phyloP scores from a whole-genome alignment of 2,329 filamentous ascomycete species.

The Cytospora piceae region DNA sequence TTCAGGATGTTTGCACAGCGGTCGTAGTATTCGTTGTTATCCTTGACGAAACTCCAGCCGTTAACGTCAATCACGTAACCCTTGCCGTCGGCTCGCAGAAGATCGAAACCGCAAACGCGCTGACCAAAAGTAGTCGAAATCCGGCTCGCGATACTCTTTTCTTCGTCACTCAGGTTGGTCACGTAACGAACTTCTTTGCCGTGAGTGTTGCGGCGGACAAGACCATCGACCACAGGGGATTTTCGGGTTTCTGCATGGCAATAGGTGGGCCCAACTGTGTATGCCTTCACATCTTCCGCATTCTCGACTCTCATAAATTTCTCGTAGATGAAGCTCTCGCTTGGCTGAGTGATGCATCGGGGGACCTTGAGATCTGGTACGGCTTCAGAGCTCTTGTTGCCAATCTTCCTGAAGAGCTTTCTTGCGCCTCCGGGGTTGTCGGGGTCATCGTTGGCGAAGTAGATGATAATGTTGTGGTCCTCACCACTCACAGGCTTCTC shows the following conservation, averaged over 20 bases:
- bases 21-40: constrained; percentile 98
- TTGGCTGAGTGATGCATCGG: constrained; percentile 77
- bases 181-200: constrained; percentile 97
- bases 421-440: constrained; percentile 73
- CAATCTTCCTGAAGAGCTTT: constrained; percentile 93
- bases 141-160: constrained; percentile 83
- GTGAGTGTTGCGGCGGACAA: constrained; percentile 94
- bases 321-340: constrained; percentile 92
- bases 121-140: constrained; percentile 94
- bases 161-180: constrained; percentile 78
- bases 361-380: constrained; percentile 77
- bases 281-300: constrained; percentile 97
- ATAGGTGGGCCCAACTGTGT: constrained; percentile 90
- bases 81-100: constrained; percentile 83
- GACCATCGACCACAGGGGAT: constrained; percentile 93
- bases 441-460: constrained; percentile 84
- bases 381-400: constrained; percentile 98
- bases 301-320: constrained; percentile 97
- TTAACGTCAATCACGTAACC: constrained; percentile 99
- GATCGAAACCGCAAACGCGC: constrained; percentile 92
- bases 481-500: constrained; percentile 98
- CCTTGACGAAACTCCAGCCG: constrained; percentile 99
- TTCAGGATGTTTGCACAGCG: constrained; percentile 84
- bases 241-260: constrained; percentile 98
- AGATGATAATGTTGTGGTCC: constrained; percentile 98